These are phyloP conservation scores for Curvularia spicifera DNA, from an alignment of 2,329 filamentous ascomycete species.

Conservation along the genomic window DNA sequence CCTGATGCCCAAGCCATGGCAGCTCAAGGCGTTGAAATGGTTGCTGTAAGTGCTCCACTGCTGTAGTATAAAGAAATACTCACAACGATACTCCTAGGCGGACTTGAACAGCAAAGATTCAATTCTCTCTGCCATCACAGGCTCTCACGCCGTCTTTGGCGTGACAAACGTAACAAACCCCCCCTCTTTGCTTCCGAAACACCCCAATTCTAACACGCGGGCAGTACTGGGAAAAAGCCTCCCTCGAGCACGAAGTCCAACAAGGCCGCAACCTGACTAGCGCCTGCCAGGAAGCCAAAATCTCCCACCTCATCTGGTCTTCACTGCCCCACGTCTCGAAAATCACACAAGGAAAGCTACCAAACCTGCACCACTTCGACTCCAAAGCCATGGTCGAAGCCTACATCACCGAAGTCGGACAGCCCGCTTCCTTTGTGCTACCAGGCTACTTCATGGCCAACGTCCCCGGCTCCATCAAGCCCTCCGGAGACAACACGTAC, in stretches of 20 bases:
- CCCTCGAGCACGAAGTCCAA: conserved; percentile 17
- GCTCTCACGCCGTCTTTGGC: conserved; percentile 58
- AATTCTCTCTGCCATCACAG: conserved; percentile 53
- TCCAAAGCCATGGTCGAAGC: conserved; percentile 62
- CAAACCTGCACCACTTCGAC: conserved; percentile 60
- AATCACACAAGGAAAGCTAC: conserved; percentile 41
- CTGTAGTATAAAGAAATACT: background rate
- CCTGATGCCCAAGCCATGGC: conserved; percentile 27
- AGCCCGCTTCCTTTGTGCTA: conserved; percentile 55
- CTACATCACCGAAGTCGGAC: conserved; percentile 56
- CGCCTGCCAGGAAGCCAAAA: conserved; percentile 23
- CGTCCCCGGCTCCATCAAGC: conserved; percentile 33
- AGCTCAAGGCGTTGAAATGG: conserved; percentile 21
- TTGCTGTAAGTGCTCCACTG: conserved; percentile 18
- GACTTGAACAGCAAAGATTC: conserved; percentile 48
- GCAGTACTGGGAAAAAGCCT: conserved; percentile 14
- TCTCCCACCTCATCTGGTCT: conserved; percentile 32
- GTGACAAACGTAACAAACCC: conserved; percentile 50
- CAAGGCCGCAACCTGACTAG: conserved; percentile 34
- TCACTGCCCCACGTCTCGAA: conserved; percentile 29
- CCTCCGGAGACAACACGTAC: conserved; percentile 15
- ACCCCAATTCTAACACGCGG: background rate
- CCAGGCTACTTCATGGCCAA: conserved; percentile 64
- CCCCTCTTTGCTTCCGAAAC: background rate
- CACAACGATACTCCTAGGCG: conserved; percentile 33